Percentiles rank a stretch among this genome's conserved stretches.
phyloP scores from a whole-genome alignment of 352 stramenopile species.

The Stramenopiles sp. region DNA sequence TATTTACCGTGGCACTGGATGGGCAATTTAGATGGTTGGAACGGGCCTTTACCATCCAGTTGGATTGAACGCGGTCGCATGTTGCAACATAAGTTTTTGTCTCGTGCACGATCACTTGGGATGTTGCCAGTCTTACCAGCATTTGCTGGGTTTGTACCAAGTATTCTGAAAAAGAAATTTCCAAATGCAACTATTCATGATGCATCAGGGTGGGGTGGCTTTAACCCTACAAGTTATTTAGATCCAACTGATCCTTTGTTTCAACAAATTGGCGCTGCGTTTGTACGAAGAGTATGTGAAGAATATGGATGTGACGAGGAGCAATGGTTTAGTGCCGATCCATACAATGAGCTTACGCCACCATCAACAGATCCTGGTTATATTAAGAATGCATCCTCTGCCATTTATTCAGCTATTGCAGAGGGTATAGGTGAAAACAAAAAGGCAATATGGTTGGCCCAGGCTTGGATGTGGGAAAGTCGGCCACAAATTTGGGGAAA shows the following conservation, averaged over 20 bases:
- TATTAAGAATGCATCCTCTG: slow-evolving; percentile 32
- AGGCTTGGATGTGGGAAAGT: too few species aligned
- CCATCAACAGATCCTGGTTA: slow-evolving; percentile 31
- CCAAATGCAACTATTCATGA: slow-evolving; percentile 46
- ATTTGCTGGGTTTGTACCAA: slow-evolving; percentile 57
- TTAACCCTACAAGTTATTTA: slow-evolving; percentile 51
- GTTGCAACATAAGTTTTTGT: slow-evolving; percentile 52
- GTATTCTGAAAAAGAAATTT: slow-evolving; percentile 45
- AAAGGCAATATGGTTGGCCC: too few species aligned
- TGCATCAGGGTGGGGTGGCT: slow-evolving; percentile 47
- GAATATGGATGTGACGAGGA: too few species aligned
- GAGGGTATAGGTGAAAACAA: too few species aligned
- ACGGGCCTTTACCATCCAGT: slow-evolving; percentile 44
- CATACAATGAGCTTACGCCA: slow-evolving; percentile 54
- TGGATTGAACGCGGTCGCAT: slow-evolving; percentile 54
- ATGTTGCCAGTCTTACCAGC: slow-evolving; percentile 65
- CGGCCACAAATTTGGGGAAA: too few species aligned
- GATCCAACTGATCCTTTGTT: slow-evolving; percentile 53
- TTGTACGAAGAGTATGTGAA: too few species aligned
- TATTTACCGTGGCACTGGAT: slow-evolving; percentile 68
- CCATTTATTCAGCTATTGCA: too few species aligned
- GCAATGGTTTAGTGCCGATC: slow-evolving; percentile 37
- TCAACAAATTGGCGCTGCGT: slow-evolving; percentile 41
- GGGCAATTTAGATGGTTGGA: slow-evolving; percentile 57
- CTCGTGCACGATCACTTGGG: slow-evolving; percentile 49